Base-by-base conservation (phyloP, 495 filamentous ascomycete genomes). In the Neurospora tetraspora region DNA sequence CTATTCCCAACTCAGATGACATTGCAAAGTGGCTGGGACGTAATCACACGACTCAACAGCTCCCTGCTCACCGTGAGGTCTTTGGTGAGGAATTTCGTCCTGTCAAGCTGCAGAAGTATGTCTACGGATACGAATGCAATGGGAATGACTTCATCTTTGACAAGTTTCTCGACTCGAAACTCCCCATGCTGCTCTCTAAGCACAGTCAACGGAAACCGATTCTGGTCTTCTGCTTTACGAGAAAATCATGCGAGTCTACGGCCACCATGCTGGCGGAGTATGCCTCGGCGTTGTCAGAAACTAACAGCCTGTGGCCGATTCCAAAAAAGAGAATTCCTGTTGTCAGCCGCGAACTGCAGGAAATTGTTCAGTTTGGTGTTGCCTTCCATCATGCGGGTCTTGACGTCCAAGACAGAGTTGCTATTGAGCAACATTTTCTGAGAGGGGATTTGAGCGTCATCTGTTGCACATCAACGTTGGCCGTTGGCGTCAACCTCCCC, bases 331-430 rank as follows among this genome's bases (percentile, higher is more conserved):
- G 74, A 0, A 79, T 94, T 39, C 77, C 82, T 1, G 89, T 94
- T 5, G 23, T 79, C 20, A 84, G 83, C 39, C 86, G 91, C 72
- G 86, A 94, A 12, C 80, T 99, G 43, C 82, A 85, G 86, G 89
- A 87, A 20, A 86, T 89, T 2, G 84, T 91, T 8, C 76, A 80
- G 18, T 87, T 90, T 59, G 94, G 94, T 11, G 93, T 99, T 16
- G 94, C 93, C 18, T 98, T 96, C 76, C 96, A 99, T 78, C 95
- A 99, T 81, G 95, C 93, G 31, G 96, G 96, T 0, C 86, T 99
- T 38, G 90, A 94, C 71, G 75, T 80, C 0, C 79, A 83, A 42
- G 96, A 99, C 78, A 87, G 95, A 73, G 83, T 84, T 36, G 83
- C 86, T 6, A 84, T 98, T 11, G 93, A 97, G 76, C 87, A 86